phyloP scores from a whole-genome alignment of 1,284 basidiomycete species.

The Trichosporon coremiiforme region DNA sequence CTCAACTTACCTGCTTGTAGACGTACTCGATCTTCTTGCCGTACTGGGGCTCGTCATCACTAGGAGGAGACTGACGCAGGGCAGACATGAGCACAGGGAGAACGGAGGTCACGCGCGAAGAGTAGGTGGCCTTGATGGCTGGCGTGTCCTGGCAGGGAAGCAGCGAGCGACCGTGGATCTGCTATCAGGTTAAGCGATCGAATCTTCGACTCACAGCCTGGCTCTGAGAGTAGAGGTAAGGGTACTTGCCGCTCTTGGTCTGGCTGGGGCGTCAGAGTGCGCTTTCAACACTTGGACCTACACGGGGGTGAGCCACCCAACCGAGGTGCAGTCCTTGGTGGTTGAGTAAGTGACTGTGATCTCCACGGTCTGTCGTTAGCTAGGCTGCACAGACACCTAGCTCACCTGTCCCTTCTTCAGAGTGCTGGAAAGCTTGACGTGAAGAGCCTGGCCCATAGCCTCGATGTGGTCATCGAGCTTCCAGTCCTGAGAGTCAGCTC shows the following conservation, averaged over 20 bases:
- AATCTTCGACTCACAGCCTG: slow-evolving; percentile 63
- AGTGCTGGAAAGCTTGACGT: slow-evolving; percentile 49
- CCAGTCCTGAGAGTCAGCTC: slow-evolving; percentile 63
- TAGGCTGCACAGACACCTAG: slow-evolving; percentile 55
- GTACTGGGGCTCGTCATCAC: slow-evolving; percentile 67
- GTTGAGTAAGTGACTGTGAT: slow-evolving; percentile 73
- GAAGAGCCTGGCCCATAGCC: slow-evolving; percentile 55
- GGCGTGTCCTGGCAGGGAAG: slow-evolving; percentile 70
- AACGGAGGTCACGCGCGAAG: slow-evolving; percentile 70
- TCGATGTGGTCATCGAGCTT: slow-evolving; percentile 49
- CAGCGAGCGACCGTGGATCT: slow-evolving; percentile 77
- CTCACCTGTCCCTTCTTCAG: slow-evolving; percentile 38
- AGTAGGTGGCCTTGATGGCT: slow-evolving; percentile 65
- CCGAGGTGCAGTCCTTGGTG: slow-evolving; percentile 73
- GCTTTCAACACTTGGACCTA: slow-evolving; percentile 52
- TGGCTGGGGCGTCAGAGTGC: slow-evolving; percentile 62
- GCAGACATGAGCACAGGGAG: slow-evolving; percentile 84
- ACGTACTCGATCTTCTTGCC: slow-evolving; percentile 61
- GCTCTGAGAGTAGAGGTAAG: slow-evolving; percentile 91
- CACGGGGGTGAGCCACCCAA: slow-evolving; percentile 93
- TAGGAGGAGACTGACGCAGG: slow-evolving; percentile 71
- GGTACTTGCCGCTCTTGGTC: slow-evolving; percentile 81
- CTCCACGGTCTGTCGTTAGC: slow-evolving; percentile 59
- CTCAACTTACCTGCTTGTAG: slow-evolving; percentile 62
- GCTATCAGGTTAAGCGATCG: slow-evolving; percentile 27